phyloP scores from a whole-genome alignment of 192 early-diverging fungal species.

The Thoreauomyces humboldtii region DNA sequence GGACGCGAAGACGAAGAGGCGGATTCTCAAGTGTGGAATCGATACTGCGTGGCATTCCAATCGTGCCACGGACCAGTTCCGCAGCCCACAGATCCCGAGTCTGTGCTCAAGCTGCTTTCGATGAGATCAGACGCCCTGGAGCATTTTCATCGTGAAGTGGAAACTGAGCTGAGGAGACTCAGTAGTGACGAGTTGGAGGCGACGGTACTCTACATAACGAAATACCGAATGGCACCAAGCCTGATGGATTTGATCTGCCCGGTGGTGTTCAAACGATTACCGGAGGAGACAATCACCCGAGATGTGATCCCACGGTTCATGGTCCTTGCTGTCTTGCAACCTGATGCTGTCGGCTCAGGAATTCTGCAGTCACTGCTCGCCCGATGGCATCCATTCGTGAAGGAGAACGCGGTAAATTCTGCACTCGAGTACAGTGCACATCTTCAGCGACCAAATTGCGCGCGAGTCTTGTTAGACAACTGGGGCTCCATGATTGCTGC shows the following conservation, averaged over 20 bases:
- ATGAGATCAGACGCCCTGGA: constrained; percentile 14
- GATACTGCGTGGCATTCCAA: constrained; percentile 22
- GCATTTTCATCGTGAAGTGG: constrained; percentile 18
- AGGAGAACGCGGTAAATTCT: constrained; percentile 31
- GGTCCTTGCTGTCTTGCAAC: constrained; percentile 31
- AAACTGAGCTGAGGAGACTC: constrained; percentile 1
- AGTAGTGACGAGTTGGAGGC: neutral
- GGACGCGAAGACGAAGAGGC: constrained; percentile 22
- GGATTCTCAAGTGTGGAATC: constrained; percentile 34
- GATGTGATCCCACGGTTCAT: constrained; percentile 39
- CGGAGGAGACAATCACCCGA: constrained; percentile 6
- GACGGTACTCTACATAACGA: constrained; percentile 20
- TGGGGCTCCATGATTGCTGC: constrained; percentile 11
- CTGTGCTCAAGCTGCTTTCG: constrained; percentile 10
- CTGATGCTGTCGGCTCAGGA: constrained; percentile 20
- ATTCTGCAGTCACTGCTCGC: constrained; percentile 25
- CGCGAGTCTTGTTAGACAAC: constrained; percentile 29
- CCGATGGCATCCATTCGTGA: constrained; percentile 4
- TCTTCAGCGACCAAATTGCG: constrained; percentile 31
- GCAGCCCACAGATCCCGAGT: constrained; percentile 17
- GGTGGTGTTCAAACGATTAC: constrained; percentile 1
- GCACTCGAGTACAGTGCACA: constrained; percentile 38
- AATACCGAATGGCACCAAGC: constrained; percentile 19
- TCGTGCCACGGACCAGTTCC: constrained; percentile 2
- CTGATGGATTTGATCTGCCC: constrained; percentile 27